Base-by-base conservation (phyloP, 2,329 filamentous ascomycete species). In the Pseudogymnoascus sp. region DNA sequence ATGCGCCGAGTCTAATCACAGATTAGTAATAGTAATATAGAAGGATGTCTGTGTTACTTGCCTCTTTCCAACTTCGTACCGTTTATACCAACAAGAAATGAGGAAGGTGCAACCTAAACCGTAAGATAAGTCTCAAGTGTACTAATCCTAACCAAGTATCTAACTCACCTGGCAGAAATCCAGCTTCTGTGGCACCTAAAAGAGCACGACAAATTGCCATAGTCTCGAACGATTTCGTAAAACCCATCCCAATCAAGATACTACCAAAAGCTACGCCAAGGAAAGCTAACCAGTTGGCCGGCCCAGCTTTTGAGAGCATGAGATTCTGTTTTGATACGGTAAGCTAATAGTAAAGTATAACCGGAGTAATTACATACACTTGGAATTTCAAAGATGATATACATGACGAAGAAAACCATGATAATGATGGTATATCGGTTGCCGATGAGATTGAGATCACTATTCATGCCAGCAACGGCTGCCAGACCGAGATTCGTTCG, bases 1-100 rank as follows among this genome's bases (percentile, higher is more conserved):
- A 50, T 21, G 14, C 8, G n/a, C 44, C 44, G 16, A 50, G 44
- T 37, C 36, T 37, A 37, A n/a, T n/a, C 36, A 37, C 36, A 37
- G 11, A 5, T 37, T n/a, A 37, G 36, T n/a, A 2, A 37, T 36
- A 36, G 34, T 36, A 12, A 12, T 36, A 36, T 36, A 36, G 11
- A 36, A 36, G 8, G 8, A 36, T 36, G 11, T 11, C 8, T 36
- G 11, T 37, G 25, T n/a, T 37, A 37, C 36, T 37, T 37, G 12
- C 37, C 72, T 66, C 40, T 71, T 73, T 12, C 69, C 73, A 1
- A 76, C 70, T 63, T 76, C 74, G 46, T 72, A 76, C 3, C 75
- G 69, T 14, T 68, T 70, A 63, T 76, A 76, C 73, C 75, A 76
- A 40, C 71, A 74, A 6, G 68, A 69, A 14, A 76, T 70, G 6